Evolutionary conservation across 2,329 filamentous ascomycete genomes (phyloP).

Genomic region (Calonectria montana): DNA sequence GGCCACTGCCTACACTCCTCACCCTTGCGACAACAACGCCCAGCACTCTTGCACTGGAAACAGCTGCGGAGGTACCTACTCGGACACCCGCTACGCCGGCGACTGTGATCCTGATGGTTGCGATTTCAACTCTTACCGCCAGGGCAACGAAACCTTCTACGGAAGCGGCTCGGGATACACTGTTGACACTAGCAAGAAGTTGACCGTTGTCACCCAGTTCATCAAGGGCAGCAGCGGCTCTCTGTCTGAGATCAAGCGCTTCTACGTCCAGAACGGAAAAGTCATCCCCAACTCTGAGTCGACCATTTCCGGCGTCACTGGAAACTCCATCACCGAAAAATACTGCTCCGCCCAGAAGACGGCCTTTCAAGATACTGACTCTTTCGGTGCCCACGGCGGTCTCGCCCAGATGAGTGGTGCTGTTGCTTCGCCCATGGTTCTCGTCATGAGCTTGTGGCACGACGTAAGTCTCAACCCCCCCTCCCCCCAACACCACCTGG

Average conservation of each 20-base stretch:
- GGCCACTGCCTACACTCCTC: conserved; percentile 73
- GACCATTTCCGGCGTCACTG: conserved; percentile 50
- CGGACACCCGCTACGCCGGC: conserved; percentile 66
- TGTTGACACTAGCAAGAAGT: conserved; percentile 68
- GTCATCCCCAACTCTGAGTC: conserved; percentile 66
- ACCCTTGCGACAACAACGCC: conserved; percentile 66
- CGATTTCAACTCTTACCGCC: conserved; percentile 77
- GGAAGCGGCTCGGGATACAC: conserved; percentile 64
- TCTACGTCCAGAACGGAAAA: conserved; percentile 73
- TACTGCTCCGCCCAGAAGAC: conserved; percentile 71
- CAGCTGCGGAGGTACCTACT: conserved; percentile 65
- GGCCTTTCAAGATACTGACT: conserved; percentile 64
- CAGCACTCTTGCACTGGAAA: conserved; percentile 63
- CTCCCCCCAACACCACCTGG: neutral
- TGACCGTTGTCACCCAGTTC: conserved; percentile 78
- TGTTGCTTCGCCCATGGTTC: conserved; percentile 56
- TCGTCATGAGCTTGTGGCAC: conserved; percentile 68
- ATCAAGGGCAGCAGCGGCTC: conserved; percentile 58
- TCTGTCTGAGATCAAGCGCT: conserved; percentile 70
- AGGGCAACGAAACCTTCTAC: conserved; percentile 73
- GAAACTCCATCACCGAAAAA: conserved; percentile 63
- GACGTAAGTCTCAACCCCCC: conserved; percentile 55
- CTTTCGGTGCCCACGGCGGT: conserved; percentile 68
- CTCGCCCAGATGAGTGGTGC: conserved; percentile 65
- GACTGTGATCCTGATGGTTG: conserved; percentile 77